Percentiles rank a stretch among this genome's conserved stretches.
These are phyloP conservation scores for Ophiostoma populinum DNA, from an alignment of 2,329 filamentous ascomycete species.

Conservation along the genomic window DNA sequence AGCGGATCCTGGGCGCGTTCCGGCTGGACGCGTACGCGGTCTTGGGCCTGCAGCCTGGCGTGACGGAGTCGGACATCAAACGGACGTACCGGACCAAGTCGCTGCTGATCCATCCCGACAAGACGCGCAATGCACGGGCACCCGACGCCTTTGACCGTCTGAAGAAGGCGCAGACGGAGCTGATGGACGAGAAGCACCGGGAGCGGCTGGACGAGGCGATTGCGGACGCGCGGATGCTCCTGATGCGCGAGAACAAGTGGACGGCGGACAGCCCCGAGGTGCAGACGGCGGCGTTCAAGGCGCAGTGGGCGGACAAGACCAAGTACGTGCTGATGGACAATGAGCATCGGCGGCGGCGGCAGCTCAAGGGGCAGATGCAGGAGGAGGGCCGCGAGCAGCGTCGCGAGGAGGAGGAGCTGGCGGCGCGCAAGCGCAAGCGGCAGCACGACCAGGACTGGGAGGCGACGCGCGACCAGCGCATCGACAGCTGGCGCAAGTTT, in stretches of 20 bases:
- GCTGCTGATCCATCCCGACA: slow-evolving; percentile 97
- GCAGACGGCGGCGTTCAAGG: slow-evolving; percentile 65
- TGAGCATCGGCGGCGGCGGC: slow-evolving; percentile 65
- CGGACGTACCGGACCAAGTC: slow-evolving; percentile 88
- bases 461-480: slow-evolving; percentile 73
- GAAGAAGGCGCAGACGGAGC: slow-evolving; percentile 80
- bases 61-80: slow-evolving; percentile 94
- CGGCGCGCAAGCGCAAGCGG: slow-evolving; percentile 65
- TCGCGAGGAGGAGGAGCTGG: slow-evolving; percentile 70
- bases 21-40: slow-evolving; percentile 71
- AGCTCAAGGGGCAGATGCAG: slow-evolving; percentile 87
- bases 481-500: slow-evolving; percentile 87
- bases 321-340: slow-evolving; percentile 84
- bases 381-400: slow-evolving; percentile 85
- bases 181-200: slow-evolving; percentile 90
- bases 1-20: slow-evolving; percentile 84
- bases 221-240: slow-evolving; percentile 82
- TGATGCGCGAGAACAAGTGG: slow-evolving; percentile 90
- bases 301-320: slow-evolving; percentile 79
- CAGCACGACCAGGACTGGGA: slow-evolving; percentile 96
- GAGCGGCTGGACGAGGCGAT: slow-evolving; percentile 82
- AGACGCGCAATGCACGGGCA: slow-evolving; percentile 76
- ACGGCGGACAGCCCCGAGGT: slow-evolving; percentile 77
- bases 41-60: slow-evolving; percentile 85
- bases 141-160: slow-evolving; percentile 93